Base-by-base conservation (phyloP, 768 basidiomycete genomes). In the Pisolithus tinctorius region DNA sequence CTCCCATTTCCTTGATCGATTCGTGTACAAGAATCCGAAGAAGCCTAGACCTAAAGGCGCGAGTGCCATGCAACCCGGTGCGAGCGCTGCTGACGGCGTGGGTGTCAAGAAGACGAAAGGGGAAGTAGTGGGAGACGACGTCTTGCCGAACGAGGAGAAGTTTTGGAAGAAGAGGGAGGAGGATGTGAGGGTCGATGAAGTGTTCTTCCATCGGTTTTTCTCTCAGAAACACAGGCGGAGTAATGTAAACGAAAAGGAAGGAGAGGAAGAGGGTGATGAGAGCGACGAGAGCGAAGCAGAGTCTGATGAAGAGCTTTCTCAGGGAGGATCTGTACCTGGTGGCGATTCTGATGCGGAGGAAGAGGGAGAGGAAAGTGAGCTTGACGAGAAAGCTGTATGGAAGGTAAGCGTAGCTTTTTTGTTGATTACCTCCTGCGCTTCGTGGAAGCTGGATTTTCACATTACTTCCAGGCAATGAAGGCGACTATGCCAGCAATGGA, bases 21-120 rank as follows among this genome's bases (percentile, higher is more conserved):
- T 98, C 71, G 90, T 97, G 40, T 97, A 92, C 74, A 91, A 93
- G 68, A 97, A 98, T 65, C 85, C 93, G 1, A 98, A 97, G 72
- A 84, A 86, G 59, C 56, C 69, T 1, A 76, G 73, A 50, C 71
- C 79, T 7, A 86, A 83, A 62, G 94, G 93, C n/a, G 75, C 81
- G 0, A 90, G 86, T 55, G 88, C 89, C 49, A 98, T 98, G 96
- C 95, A 99, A 70, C 93, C 93, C n/a, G 82, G 84, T 1, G 86
- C 87, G 6, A 78, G 77, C 45, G 76, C 74, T 1, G 58, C 78
- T n/a, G 85, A 84, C 51, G 73, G 77, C 11, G 70, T 71, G 2
- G 82, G 88, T 2, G 82, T 91, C 38, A 90, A 86, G 69, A 76
- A 92, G 39, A 63, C 82, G 42, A 82, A 78, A 60, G 83, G 83